phyloP scores from a whole-genome alignment of 1,284 basidiomycete genomes.

The Fomitopsis schrenkii region DNA sequence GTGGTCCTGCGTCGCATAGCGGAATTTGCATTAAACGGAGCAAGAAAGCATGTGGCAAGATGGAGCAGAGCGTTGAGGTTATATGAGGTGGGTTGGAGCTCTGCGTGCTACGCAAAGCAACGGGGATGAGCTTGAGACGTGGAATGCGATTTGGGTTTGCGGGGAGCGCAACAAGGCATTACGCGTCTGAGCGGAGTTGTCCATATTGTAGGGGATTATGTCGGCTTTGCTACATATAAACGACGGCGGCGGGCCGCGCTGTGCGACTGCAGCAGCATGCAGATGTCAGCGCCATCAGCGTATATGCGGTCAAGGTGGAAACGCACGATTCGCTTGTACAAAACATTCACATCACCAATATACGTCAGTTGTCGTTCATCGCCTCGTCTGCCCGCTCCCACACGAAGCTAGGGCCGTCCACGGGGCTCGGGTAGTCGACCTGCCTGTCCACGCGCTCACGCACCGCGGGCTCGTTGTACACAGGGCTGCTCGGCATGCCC shows the following conservation, averaged over 20 bases:
- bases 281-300: not conserved
- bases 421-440: slow-evolving; percentile 25
- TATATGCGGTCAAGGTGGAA: not conserved
- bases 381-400: slow-evolving; percentile 8
- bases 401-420: slow-evolving; percentile 16
- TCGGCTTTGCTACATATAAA: not conserved
- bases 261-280: not conserved
- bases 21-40: not conserved
- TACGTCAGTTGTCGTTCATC: slow-evolving; percentile 6
- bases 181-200: not conserved
- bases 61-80: not conserved
- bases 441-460: slow-evolving; percentile 13
- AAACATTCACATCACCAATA: not conserved
- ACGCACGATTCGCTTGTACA: not conserved
- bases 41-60: not conserved
- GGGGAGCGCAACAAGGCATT: not conserved
- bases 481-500: slow-evolving; percentile 8
- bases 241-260: not conserved
- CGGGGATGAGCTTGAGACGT: not conserved
- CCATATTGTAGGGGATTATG: not conserved
- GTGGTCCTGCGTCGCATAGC: not conserved
- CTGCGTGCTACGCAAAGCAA: not conserved
- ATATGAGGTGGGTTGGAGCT: not conserved
- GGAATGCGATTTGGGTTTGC: not conserved
- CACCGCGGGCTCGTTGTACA: slow-evolving; percentile 7